Base-by-base conservation (phyloP, 768 basidiomycete genomes). In the Amanita muscaria region DNA sequence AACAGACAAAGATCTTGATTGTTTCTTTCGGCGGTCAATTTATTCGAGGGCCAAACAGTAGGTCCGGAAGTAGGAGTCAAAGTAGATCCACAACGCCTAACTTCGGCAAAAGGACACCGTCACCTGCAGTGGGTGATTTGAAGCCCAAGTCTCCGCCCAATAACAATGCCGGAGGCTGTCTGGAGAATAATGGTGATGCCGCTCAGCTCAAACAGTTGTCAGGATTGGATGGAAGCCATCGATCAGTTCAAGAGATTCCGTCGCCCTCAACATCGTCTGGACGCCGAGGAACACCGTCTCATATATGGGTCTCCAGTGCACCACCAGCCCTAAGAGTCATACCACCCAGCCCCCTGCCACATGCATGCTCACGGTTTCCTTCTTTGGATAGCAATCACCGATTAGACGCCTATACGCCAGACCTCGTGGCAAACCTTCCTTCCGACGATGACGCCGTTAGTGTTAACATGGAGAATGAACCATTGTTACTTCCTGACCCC, bases 11-110 rank as follows among this genome's bases (percentile, higher is more conserved):
- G 53, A 74, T 89, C 32, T 69, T 88, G 21, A 64, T 88, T 21
- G 83, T 89, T 5, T 88, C 85, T 1, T 89, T 89, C 54, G 86
- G 86, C 12, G 86, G 86, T 0, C 86, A 89, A 53, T 64, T 79
- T 6, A 80, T 88, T 59, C 74, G 72, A 44, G 70, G 68, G 40
- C 79, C 80, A 3, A 70, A 64, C 47, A n/a, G n/a, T n/a, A 55
- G 66, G 33, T 49, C 61, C 1, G 61, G 61, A 4, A 75, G 74
- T 53, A 58, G 64, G 36, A 50, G 41, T 21, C 57, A 50, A 16
- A 68, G 62, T 45, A 53, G 59, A 14, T 52, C 50, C 34, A 31
- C 50, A 5, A 65, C 63, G 40, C 57, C 56, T 19, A 56, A 55
- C 11, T 14, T 7, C 10, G 16, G 19, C 3, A 19, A 11, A 16